Evolutionary conservation across 2,329 filamentous ascomycete species (phyloP).

Genomic region (Diaporthe citriasiana): DNA sequence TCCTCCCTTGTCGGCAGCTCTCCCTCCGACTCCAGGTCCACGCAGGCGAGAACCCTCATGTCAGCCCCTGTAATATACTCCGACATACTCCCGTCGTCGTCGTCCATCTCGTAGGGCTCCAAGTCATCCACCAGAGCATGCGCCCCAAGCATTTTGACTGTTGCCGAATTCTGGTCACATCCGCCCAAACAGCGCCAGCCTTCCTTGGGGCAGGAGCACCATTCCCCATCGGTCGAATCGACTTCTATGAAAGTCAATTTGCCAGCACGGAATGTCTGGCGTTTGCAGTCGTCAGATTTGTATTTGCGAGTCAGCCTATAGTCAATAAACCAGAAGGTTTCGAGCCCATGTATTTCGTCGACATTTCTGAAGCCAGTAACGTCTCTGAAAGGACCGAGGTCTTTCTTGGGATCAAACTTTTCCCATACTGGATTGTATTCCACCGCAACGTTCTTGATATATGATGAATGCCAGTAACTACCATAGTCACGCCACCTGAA

Average conservation of each 20-base stretch:
- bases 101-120: not conserved
- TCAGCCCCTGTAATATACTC: not conserved
- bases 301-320: not conserved
- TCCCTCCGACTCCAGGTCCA: slow-evolving; percentile 3
- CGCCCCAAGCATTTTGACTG: not conserved
- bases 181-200: not conserved
- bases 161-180: not conserved
- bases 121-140: not conserved
- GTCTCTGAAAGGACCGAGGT: not conserved
- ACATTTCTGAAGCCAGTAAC: not conserved
- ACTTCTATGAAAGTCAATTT: slow-evolving; percentile 9
- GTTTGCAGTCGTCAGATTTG: not conserved
- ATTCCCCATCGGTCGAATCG: not conserved
- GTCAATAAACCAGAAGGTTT: not conserved
- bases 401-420: not conserved
- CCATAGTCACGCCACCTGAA: not conserved
- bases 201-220: not conserved
- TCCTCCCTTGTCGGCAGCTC: not conserved
- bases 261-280: not conserved
- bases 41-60: slow-evolving; percentile 4
- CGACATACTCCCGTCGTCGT: too few species aligned
- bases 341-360: not conserved
- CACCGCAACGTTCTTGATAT: not conserved
- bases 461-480: not conserved
- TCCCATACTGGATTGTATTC: slow-evolving; percentile 1